Conservation (phyloP, 805 yeast genomes). For the Yamadazyma sp. region DNA sequence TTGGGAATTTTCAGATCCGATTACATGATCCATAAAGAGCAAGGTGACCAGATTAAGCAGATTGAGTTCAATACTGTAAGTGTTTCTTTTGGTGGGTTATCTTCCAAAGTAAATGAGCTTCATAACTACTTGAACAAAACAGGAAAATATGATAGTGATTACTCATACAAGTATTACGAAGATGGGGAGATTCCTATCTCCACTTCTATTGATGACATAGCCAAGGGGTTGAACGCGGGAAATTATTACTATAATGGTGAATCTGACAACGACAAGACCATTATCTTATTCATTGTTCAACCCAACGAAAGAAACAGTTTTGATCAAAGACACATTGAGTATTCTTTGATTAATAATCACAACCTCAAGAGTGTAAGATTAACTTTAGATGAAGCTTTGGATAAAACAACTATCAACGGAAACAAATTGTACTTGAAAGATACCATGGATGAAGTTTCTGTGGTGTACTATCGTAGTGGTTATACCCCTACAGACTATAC, state of each 20-base stretch:
- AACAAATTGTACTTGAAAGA: conserved; percentile 53
- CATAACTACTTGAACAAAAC: conserved; percentile 64
- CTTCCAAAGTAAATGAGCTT: conserved; percentile 72
- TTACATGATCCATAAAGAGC: conserved; percentile 57
- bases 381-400: conserved; percentile 58
- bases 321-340: conserved; percentile 88
- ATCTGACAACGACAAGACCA: conserved; percentile 37
- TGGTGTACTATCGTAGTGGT: conserved; percentile 88
- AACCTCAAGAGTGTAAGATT: conserved; percentile 64
- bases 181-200: conserved; percentile 62
- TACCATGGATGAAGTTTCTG: conserved; percentile 71
- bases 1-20: conserved; percentile 90
- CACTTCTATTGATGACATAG: conserved; percentile 58
- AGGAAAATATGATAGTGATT: conserved; percentile 54
- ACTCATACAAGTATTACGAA: conserved; percentile 43
- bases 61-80: conserved; percentile 96
- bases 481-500: conserved; percentile 83
- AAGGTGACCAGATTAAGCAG: conserved; percentile 61
- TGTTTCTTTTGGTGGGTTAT: conserved; percentile 91
- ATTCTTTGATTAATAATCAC: conserved; percentile 54
- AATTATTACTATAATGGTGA: conserved; percentile 52
- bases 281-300: conserved; percentile 78
- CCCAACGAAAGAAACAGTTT: conserved; percentile 83
- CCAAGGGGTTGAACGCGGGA: conserved; percentile 69
- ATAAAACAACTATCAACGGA: conserved; percentile 40